Base-by-base conservation (phyloP, 73 alveolate genomes). In the Durusdinium trenchii region DNA sequence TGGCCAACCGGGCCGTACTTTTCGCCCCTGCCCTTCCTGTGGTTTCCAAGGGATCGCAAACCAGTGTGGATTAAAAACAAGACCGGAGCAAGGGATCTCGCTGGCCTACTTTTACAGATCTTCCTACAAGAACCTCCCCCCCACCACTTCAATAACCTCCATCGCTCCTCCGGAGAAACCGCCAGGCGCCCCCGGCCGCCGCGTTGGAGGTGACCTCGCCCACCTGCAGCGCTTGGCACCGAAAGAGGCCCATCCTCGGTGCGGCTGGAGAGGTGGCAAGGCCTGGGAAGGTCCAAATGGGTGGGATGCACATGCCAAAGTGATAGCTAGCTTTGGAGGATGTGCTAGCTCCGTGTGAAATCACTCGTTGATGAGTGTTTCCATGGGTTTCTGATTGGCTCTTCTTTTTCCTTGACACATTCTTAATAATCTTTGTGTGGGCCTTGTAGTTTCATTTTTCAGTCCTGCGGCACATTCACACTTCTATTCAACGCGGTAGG, bases 201-300 rank as follows among this genome's bases (percentile, higher is more conserved):
- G 91, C 91, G 10, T 81, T 81, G 69, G 35, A n/a, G 47, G 91
- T 67, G 71, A 81, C 91, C 14, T 81, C 91, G 3, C 71, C 47
- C 30, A 50, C 50, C 54, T 79, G 48, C 71, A 81, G 50, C 26
- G 6, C 12, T 5, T 30, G 47, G 28, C 26, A 28, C 16, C 26
- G 89, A 79, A 79, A 79, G 69, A 6, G 69, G 45, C 69, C 26
- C 4, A 81, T 48, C 91, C 91, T 81, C 87, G 42, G 38, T 64
- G 16, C 43, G 42, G 38, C 78, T 10, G 32, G 78, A 6, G 32
- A 26, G 43, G 38, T 64, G 20, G 9, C 43, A 7, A 6, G 45
- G 78, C 42, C 23, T 14, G 5, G 16, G 26, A 6, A 23, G 45
- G 78, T 26, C 45, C 78, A 5, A 26, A 64, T 5, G 38, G 9